Evolutionary conservation across 768 basidiomycete genomes (phyloP), one percentile per base, ranked within the genome.

Genomic region (Rhodotorula taiwanensis): DNA sequence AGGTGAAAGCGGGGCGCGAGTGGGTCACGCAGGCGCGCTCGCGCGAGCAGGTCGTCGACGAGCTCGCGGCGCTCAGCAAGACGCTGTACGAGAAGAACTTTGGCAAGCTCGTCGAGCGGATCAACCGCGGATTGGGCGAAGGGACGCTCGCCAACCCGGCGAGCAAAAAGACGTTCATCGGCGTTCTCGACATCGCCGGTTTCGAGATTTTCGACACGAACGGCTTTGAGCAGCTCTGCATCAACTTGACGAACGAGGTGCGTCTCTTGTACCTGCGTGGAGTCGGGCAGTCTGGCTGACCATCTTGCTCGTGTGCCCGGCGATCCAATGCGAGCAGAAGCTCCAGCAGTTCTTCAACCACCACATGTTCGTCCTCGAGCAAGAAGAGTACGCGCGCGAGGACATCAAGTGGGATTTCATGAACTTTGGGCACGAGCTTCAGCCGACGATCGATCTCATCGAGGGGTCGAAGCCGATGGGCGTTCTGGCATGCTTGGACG

Each of bases 331-430:
- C 50, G 15, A 20, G 11, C 59, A 68, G 81, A 94, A 88, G 74
- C 82, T 98, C 14, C 94, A 97, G 75, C 94, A 97, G 76, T 90
- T 89, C 76, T 92, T 92, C 82, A 99, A 98, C 72, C 91, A 98
- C 76, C 95, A 98, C 75, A 98, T 98, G 95, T 98, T 99, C 76
- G 90, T 95, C 43, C 83, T 98, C 39, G 95, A 99, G 79, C 95
- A 99, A 74, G 95, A 99, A 75, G 95, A 99, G 75, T 98, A 99
- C 76, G 82, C 89, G 23, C 83, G 95, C 25, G 95, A 99, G 75
- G 86, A 86, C 25, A 99, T 99, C 76, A 85, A 92, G 59, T 99
- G 95, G 95, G 86, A 93, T 73, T 95, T 93, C 72, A 86, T 93
- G 76, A 97, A 98, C 76, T 99, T 99, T 74, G 95, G 94, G 21